phyloP scores from a whole-genome alignment of 345 rosid species.

The Aurinia saxatilis region DNA sequence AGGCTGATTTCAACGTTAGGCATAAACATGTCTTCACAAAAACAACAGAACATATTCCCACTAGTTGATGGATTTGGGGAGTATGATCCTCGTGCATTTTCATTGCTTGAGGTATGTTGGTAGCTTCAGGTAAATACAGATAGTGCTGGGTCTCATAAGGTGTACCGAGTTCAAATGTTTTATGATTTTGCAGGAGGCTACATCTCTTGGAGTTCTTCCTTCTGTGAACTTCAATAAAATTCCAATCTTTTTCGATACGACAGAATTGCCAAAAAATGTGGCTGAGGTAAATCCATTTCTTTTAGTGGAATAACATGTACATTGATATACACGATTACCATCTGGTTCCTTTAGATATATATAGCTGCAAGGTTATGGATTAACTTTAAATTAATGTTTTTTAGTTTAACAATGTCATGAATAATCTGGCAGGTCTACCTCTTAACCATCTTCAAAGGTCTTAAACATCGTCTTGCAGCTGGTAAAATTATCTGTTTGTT shows the following conservation, averaged over 20 bases:
- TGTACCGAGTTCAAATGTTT: neutral
- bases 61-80: conserved; percentile 91
- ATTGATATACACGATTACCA: neutral
- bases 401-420: conserved; percentile 6
- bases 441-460: conserved; percentile 73
- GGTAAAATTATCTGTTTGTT: conserved; percentile 36
- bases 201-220: conserved; percentile 69
- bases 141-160: neutral
- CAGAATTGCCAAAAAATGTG: conserved; percentile 40
- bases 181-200: conserved; percentile 53
- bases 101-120: conserved; percentile 65
- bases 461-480: conserved; percentile 92
- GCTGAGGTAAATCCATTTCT: conserved; percentile 46
- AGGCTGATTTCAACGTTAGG: conserved; percentile 63
- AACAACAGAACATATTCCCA: conserved; percentile 46
- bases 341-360: neutral
- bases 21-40: conserved; percentile 43
- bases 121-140: conserved; percentile 7
- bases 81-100: conserved; percentile 91
- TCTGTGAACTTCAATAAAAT: conserved; percentile 51
- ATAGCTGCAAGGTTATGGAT: neutral
- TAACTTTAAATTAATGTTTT: neutral
- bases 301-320: neutral
- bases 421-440: conserved; percentile 65
- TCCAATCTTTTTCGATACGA: conserved; percentile 58